Evolutionary conservation across 179 eudicot genomes (phyloP), one percentile per base, ranked within the genome.

Genomic region (Patellifolia procumbens): DNA sequence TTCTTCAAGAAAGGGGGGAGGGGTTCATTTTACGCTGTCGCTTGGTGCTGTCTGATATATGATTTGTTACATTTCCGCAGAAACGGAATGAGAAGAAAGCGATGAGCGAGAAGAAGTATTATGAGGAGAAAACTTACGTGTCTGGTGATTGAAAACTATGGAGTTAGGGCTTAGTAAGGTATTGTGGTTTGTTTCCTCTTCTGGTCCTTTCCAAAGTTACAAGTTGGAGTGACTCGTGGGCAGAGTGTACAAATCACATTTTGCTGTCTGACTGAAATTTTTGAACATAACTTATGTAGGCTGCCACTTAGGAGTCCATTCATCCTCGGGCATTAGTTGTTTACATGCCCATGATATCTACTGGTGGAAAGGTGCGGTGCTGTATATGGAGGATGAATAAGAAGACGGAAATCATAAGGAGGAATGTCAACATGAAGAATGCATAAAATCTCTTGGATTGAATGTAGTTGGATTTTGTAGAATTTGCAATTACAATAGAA

Each of bases 11-110:
- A n/a, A n/a, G n/a, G n/a, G n/a, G n/a, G n/a, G n/a, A n/a, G n/a
- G n/a, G n/a, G n/a, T n/a, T n/a, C n/a, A n/a, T n/a, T 29, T 20
- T 48, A 0, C 26, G 5, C n/a, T 69, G 15, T 48, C 13, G 56
- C n/a, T n/a, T 6, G 71, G 55, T 70, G 37, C 51, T 48, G 24
- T 68, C 19, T 53, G 29, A 39, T 70, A 9, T 37, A 58, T 45
- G 15, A 0, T 76, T 81, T 22, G 63, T 39, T 10, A 75, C 22
- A 45, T 55, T 59, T 64, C 49, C 83, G 74, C 92, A 95, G 99
- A 95, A 93, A 83, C 99, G 99, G 77, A 91, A 95, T 49, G 99
- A 90, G 76, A 93, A 87, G 83, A 95, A 93, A 83, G 84, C 85
- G 70, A 97, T 82, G 83, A 92, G 99, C 64, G 99, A 95, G 84